These are phyloP conservation scores for Leucoagaricus sp. DNA, from an alignment of 1,284 basidiomycete genomes.

Conservation along the genomic window DNA sequence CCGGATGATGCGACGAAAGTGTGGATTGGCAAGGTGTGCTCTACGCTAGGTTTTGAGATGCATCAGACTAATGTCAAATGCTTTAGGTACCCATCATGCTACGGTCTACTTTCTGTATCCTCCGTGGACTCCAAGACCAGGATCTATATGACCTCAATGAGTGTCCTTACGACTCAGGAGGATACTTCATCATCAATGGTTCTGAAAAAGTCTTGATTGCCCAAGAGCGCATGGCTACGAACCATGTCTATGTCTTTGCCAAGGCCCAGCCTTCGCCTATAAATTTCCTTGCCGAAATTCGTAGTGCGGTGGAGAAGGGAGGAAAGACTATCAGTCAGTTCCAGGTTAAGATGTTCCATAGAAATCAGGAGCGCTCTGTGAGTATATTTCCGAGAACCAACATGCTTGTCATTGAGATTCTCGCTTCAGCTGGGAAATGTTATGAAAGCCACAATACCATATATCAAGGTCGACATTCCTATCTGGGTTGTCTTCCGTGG, in stretches of 20 bases:
- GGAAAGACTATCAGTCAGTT: slow-evolving; percentile 99
- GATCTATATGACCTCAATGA: slow-evolving; percentile 93
- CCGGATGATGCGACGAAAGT: slow-evolving; percentile 79
- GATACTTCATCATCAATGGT: slow-evolving; percentile 99
- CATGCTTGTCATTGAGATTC: slow-evolving; percentile 9
- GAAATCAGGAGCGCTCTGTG: slow-evolving; percentile 85
- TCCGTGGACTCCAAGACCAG: slow-evolving; percentile 78
- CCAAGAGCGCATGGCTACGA: slow-evolving; percentile 99
- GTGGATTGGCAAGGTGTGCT: slow-evolving; percentile 91
- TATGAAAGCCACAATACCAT: slow-evolving; percentile 97
- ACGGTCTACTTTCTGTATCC: slow-evolving; percentile 93
- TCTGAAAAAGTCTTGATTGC: slow-evolving; percentile 99
- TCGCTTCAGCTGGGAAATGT: slow-evolving; percentile 77
- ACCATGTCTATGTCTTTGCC: slow-evolving; percentile 99
- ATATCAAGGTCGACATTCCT: slow-evolving; percentile 98
- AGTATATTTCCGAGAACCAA: slow-evolving; percentile 30
- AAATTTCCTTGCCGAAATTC: slow-evolving; percentile 95
- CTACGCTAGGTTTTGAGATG: neutral
- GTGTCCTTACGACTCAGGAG: slow-evolving; percentile 97
- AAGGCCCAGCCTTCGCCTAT: slow-evolving; percentile 97
- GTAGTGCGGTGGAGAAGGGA: slow-evolving; percentile 97
- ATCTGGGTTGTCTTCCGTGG: slow-evolving; percentile 99
- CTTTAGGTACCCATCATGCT: slow-evolving; percentile 97
- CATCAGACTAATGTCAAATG: slow-evolving; percentile 15
- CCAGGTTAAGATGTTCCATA: slow-evolving; percentile 96